Conservation (phyloP, 768 basidiomycete species). For the Lyophyllum semitale region DNA sequence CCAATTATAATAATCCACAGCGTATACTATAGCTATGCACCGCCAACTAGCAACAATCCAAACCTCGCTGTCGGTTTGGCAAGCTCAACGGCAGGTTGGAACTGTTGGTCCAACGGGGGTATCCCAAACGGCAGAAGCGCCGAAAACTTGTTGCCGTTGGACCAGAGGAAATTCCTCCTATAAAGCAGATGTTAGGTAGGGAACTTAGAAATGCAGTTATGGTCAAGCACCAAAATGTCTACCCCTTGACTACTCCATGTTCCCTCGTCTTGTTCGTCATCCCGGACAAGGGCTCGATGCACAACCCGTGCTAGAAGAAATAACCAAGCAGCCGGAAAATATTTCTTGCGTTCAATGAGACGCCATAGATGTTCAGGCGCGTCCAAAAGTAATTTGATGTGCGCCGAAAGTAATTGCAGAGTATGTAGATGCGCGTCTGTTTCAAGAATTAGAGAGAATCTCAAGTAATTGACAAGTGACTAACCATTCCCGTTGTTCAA, state of each 20-base stretch:
- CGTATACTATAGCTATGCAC: constrained; percentile 22
- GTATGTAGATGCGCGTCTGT: constrained; percentile 68
- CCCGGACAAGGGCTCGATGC: constrained; percentile 67
- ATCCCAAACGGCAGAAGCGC: constrained; percentile 54
- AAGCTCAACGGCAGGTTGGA: constrained; percentile 60
- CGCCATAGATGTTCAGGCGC: constrained; percentile 92
- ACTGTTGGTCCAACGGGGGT: constrained; percentile 53
- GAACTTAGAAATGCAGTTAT: neutral
- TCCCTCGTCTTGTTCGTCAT: constrained; percentile 66
- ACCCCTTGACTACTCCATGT: constrained; percentile 61
- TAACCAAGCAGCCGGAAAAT: constrained; percentile 84
- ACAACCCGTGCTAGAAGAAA: constrained; percentile 86
- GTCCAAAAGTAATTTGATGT: constrained; percentile 89
- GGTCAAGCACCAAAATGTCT: constrained; percentile 55
- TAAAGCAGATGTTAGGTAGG: neutral
- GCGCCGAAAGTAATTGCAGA: constrained; percentile 78
- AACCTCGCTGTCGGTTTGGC: constrained; percentile 76
- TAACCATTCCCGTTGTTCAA: constrained; percentile 43
- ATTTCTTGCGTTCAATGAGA: constrained; percentile 77
- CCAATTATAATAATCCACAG: neutral
- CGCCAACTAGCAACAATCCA: constrained; percentile 69
- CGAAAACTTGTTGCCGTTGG: constrained; percentile 68
- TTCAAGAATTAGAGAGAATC: constrained; percentile 1
- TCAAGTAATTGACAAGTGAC: constrained; percentile 10
- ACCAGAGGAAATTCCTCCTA: constrained; percentile 88